Conservation (phyloP, 2,329 filamentous ascomycete genomes). For the Canariomyces notabilis region DNA sequence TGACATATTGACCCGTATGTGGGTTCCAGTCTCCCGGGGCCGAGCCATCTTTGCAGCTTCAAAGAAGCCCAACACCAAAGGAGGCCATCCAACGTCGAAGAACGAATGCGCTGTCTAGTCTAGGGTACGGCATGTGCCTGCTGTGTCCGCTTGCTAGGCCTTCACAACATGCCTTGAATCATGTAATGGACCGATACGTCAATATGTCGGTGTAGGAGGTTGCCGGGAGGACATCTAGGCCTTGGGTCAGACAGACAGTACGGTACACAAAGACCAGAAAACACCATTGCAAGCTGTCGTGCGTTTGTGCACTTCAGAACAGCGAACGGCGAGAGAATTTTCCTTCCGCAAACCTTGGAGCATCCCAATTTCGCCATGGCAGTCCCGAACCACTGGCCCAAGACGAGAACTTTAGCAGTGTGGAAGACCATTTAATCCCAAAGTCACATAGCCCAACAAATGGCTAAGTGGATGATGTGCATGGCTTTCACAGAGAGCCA, state of each 20-base stretch:
- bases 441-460: too few species aligned
- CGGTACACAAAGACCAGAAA: slow-evolving; percentile 15
- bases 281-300: slow-evolving; percentile 12
- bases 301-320: slow-evolving; percentile 12
- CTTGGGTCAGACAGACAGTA: slow-evolving; percentile 23
- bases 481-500: too few species aligned
- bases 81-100: slow-evolving; percentile 10
- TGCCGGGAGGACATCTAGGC: slow-evolving; percentile 9
- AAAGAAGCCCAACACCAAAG: slow-evolving; percentile 11
- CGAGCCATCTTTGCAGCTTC: slow-evolving; percentile 3
- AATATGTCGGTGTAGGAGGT: slow-evolving; percentile 24
- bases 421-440: neutral
- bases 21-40: slow-evolving; percentile 6
- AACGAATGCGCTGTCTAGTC: slow-evolving; percentile 13
- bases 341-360: slow-evolving; percentile 4
- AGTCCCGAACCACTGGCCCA: slow-evolving; percentile 8
- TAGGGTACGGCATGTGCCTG: slow-evolving; percentile 8
- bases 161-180: slow-evolving; percentile 16
- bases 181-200: slow-evolving; percentile 23
- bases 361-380: slow-evolving; percentile 3
- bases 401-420: neutral
- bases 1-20: slow-evolving; percentile 15
- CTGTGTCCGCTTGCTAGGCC: slow-evolving; percentile 16
- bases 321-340: slow-evolving; percentile 9
- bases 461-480: too few species aligned